phyloP scores from a whole-genome alignment of 768 basidiomycete species.

The Suillus placidus region DNA sequence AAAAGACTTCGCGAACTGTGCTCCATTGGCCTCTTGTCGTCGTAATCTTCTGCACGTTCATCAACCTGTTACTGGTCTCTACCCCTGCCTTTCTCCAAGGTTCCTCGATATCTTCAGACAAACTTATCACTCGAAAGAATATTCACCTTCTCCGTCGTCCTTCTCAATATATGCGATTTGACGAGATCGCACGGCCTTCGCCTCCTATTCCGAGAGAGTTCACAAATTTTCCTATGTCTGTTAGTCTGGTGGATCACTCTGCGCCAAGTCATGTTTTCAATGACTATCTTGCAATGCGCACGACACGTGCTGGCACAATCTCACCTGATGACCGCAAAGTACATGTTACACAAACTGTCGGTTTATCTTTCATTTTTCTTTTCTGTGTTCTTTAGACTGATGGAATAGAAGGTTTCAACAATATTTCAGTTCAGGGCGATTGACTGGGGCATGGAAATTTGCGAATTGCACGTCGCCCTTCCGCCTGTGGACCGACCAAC shows the following conservation, averaged over 20 bases:
- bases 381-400: not conserved
- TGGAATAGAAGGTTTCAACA: not conserved
- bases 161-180: slow-evolving; percentile 2
- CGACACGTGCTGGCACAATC: not conserved
- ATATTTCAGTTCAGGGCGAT: slow-evolving; percentile 4
- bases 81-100: not conserved
- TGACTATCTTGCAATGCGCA: slow-evolving; percentile 2
- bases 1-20: not conserved
- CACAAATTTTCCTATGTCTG: not conserved
- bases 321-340: slow-evolving; percentile 3
- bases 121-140: not conserved
- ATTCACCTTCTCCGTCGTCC: not conserved
- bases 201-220: not conserved
- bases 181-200: not conserved
- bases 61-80: not conserved
- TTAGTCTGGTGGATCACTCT: slow-evolving; percentile 1
- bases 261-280: slow-evolving; percentile 2
- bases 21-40: not conserved
- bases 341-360: not conserved
- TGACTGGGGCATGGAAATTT: slow-evolving; percentile 3
- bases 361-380: not conserved
- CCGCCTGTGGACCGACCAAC: not conserved
- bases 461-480: not conserved
- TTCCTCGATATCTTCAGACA: not conserved
- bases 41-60: not conserved